A percentile compares a stretch with the other conserved stretches of the same genome.
Evolutionary conservation across 352 stramenopile species (phyloP).

Genomic region (Plasmopara viticola): DNA sequence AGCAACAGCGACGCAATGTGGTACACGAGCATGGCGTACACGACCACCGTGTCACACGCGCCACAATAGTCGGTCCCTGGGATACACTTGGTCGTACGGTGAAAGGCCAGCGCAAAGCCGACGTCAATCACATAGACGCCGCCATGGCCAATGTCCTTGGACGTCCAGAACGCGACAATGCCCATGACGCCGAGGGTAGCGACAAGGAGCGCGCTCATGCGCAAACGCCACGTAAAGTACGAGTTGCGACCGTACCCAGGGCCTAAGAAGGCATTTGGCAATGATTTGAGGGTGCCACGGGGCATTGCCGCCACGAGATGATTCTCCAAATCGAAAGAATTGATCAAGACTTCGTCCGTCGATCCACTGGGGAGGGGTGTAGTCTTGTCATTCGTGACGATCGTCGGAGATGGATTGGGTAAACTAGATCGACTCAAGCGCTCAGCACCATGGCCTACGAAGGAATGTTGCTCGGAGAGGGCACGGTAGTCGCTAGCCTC

Average conservation of each 20-base stretch:
- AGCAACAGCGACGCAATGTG: conserved; percentile 51
- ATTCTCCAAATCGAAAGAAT: conserved; percentile 16
- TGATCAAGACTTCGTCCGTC: conserved; percentile 18
- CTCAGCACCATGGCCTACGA: conserved; percentile 22
- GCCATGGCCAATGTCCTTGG: conserved; percentile 27
- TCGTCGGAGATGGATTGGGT: conserved; percentile 6
- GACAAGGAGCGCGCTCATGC: conserved; percentile 40
- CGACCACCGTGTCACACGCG: conserved; percentile 53
- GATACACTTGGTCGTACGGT: conserved; percentile 21
- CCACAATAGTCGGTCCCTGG: conserved; percentile 31
- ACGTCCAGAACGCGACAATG: conserved; percentile 43
- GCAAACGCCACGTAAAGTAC: conserved; percentile 71
- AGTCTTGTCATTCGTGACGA: conserved; percentile 16
- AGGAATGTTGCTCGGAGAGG: conserved; percentile 20
- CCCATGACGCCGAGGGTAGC: conserved; percentile 32
- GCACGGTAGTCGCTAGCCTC: conserved; percentile 28
- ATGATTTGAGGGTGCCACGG: conserved; percentile 28
- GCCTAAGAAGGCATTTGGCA: conserved; percentile 42
- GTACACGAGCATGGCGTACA: conserved; percentile 66
- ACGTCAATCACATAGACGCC: conserved; percentile 47
- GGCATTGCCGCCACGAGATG: conserved; percentile 8
- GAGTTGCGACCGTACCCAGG: conserved; percentile 60
- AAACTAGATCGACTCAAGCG: conserved; percentile 20
- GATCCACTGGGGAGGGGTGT: conserved; percentile 21
- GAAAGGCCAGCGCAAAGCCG: conserved; percentile 35